phyloP scores from a whole-genome alignment of 306 rosid genomes.

The Cucumis hystrix region DNA sequence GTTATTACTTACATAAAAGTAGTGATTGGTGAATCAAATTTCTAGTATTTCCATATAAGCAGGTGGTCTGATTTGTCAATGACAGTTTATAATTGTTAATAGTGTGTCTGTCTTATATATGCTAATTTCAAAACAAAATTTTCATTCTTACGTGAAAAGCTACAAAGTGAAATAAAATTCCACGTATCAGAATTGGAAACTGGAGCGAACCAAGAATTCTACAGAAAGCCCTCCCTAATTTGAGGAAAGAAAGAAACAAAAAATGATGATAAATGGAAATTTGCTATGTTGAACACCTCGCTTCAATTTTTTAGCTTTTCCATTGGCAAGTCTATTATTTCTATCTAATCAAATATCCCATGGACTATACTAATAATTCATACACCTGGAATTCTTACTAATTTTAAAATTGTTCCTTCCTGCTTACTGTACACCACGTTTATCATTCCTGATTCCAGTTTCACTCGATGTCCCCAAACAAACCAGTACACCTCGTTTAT shows the following conservation, averaged over 20 bases:
- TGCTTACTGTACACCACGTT: background rate
- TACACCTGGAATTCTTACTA: background rate
- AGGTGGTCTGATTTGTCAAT: background rate
- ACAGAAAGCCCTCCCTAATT: background rate
- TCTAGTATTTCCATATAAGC: background rate
- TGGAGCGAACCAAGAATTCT: background rate
- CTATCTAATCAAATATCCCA: background rate
- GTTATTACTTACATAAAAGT: background rate
- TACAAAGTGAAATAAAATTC: background rate
- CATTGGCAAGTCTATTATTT: background rate
- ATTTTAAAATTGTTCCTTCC: background rate
- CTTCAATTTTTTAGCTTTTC: background rate
- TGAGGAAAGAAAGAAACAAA: too few species aligned
- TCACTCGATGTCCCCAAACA: too few species aligned
- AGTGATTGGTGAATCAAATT: background rate
- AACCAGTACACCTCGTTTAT: background rate
- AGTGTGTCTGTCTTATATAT: background rate
- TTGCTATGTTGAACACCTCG: background rate
- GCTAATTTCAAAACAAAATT: background rate
- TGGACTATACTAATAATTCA: background rate
- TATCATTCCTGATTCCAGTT: background rate
- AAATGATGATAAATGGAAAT: background rate
- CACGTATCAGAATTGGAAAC: background rate
- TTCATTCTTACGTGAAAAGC: background rate
- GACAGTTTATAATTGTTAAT: background rate